These are phyloP conservation scores for Talaromyces stipitatus DNA, from an alignment of 495 filamentous ascomycete species.

Conservation along the genomic window DNA sequence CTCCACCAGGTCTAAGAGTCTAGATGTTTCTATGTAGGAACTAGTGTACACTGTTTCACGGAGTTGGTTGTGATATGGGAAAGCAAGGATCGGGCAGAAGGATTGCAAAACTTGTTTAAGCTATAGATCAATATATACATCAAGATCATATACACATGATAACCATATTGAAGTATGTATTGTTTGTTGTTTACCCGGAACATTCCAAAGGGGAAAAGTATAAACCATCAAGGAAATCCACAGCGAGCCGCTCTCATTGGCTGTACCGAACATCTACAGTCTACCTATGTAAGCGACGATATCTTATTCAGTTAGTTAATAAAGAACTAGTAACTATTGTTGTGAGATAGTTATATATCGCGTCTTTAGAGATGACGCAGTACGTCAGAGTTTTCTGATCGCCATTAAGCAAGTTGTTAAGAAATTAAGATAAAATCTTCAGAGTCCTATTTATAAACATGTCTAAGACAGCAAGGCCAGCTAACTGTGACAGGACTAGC, in stretches of 20 bases:
- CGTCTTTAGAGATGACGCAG: neutral
- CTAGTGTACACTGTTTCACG: constrained; percentile 1
- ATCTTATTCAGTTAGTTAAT: neutral
- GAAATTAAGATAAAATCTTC: neutral
- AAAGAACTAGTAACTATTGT: neutral
- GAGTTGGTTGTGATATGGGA: neutral
- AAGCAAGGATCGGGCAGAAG: too few species aligned
- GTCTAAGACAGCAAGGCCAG: neutral
- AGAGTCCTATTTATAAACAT: neutral
- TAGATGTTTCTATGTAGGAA: neutral
- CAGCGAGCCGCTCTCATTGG: neutral
- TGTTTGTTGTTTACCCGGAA: neutral
- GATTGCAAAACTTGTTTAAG: too few species aligned
- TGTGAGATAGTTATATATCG: neutral
- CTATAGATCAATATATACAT: too few species aligned
- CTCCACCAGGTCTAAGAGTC: neutral
- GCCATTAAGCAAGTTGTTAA: neutral
- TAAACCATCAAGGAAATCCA: neutral
- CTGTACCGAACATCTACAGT: neutral
- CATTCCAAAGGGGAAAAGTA: neutral
- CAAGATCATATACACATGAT: too few species aligned
- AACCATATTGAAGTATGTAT: too few species aligned
- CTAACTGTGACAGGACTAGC: neutral
- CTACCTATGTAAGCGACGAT: neutral
- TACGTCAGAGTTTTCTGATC: neutral